phyloP scores from a whole-genome alignment of 768 basidiomycete species.

The Calocera viscosa region DNA sequence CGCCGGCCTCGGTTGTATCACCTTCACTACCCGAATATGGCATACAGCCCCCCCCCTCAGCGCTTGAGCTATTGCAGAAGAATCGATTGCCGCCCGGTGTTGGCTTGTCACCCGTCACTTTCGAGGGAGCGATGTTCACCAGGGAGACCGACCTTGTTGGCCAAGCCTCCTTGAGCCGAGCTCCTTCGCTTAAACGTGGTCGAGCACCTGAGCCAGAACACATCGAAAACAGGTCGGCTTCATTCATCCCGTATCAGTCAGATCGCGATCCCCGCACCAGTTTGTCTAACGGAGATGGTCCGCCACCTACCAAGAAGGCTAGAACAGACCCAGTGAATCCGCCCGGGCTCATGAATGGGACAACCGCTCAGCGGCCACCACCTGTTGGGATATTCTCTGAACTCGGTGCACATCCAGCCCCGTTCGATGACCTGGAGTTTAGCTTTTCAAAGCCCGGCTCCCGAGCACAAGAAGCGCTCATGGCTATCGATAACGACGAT shows the following conservation, averaged over 20 bases:
- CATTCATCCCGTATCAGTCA: not conserved
- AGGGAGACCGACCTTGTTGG: not conserved
- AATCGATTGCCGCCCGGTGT: not conserved
- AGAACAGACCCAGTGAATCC: not conserved
- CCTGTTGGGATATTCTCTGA: not conserved
- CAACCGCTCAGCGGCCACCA: not conserved
- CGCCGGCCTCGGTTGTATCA: constrained; percentile 4
- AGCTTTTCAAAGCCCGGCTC: not conserved
- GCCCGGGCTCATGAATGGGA: not conserved
- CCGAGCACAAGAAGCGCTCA: not conserved
- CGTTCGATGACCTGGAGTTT: constrained; percentile 1
- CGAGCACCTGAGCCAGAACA: constrained; percentile 14
- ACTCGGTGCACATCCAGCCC: not conserved
- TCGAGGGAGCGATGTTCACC: not conserved
- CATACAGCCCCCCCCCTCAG: not conserved
- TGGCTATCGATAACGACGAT: constrained; percentile 3
- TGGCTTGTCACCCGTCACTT: not conserved
- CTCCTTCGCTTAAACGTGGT: constrained; percentile 4
- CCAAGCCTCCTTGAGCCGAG: constrained; percentile 7
- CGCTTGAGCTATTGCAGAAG: not conserved
- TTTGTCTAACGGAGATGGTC: constrained; percentile 31
- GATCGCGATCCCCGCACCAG: not conserved
- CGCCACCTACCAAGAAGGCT: constrained; percentile 10
- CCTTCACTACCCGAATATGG: not conserved
- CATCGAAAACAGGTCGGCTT: constrained; percentile 8